Evolutionary conservation across 768 basidiomycete species (phyloP).

Genomic region (Pulveroboletus sp.): DNA sequence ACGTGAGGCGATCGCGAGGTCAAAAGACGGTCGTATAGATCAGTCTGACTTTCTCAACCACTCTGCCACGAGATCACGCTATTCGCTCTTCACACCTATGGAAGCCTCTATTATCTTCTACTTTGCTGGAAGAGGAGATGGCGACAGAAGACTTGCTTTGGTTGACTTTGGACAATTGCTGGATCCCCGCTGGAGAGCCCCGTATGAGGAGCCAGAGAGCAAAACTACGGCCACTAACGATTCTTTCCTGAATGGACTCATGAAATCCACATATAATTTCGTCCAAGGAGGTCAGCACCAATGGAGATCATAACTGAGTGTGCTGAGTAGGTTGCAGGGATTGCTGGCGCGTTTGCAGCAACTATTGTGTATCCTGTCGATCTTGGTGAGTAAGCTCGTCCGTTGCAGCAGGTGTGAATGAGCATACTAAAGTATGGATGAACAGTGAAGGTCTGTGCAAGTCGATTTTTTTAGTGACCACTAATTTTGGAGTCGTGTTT

Average conservation of each 20-base stretch:
- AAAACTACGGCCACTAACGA: constrained; percentile 26
- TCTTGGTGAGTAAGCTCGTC: constrained; percentile 54
- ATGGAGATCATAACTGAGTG: background rate
- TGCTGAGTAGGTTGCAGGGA: constrained; percentile 43
- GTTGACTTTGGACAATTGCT: constrained; percentile 90
- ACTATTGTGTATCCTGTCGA: constrained; percentile 98
- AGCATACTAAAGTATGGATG: constrained; percentile 8
- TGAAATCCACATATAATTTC: constrained; percentile 82
- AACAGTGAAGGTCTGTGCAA: constrained; percentile 64
- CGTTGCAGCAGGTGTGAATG: background rate
- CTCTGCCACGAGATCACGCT: constrained; percentile 80
- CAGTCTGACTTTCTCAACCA: constrained; percentile 94
- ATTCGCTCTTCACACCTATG: constrained; percentile 96
- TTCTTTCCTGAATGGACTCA: constrained; percentile 51
- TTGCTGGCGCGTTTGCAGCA: constrained; percentile 92
- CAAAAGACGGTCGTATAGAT: constrained; percentile 94
- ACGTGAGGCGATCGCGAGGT: constrained; percentile 83
- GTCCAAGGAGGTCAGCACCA: constrained; percentile 63
- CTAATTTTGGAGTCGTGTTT: constrained; percentile 6
- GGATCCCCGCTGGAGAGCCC: constrained; percentile 83
- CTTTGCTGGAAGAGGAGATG: constrained; percentile 82
- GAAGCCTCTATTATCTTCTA: constrained; percentile 98
- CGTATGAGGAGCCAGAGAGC: constrained; percentile 47
- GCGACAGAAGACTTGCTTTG: constrained; percentile 67
- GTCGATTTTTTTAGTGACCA: background rate